phyloP scores from a whole-genome alignment of 257 asterid genomes.

The Jacaranda copaia region DNA sequence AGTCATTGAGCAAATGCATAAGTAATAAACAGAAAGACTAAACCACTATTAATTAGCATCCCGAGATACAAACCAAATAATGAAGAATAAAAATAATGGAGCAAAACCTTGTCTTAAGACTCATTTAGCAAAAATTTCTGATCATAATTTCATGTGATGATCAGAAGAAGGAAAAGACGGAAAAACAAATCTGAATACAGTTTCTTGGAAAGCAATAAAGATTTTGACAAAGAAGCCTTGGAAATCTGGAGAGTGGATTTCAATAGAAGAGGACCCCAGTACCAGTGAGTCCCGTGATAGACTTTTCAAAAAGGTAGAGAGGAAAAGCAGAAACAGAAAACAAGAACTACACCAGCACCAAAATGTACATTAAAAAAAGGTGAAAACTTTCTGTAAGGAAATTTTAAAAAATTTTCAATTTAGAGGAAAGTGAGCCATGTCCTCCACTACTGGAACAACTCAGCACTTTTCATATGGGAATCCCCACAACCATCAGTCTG shows the following conservation, averaged over 20 bases:
- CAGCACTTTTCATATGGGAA: conserved; percentile 12
- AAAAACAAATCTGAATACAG: not conserved
- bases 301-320: conserved; percentile 10
- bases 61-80: not conserved
- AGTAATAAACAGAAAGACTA: not conserved
- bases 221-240: conserved; percentile 3
- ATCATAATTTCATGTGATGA: too few relatives aligned
- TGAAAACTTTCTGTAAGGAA: not conserved
- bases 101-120: too few relatives aligned
- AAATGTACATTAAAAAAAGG: not conserved
- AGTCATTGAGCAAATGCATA: too few relatives aligned
- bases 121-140: too few relatives aligned
- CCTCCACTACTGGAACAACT: conserved; percentile 30
- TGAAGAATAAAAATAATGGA: too few relatives aligned
- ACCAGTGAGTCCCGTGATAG: not conserved
- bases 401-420: not conserved
- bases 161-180: not conserved
- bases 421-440: not conserved
- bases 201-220: not conserved
- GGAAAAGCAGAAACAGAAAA: not conserved
- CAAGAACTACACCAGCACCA: not conserved
- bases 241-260: not conserved
- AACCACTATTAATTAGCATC: not conserved
- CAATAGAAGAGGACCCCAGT: conserved; percentile 23
- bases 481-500: conserved; percentile 7